Conservation (phyloP, 495 filamentous ascomycete genomes). For the Penicillium argentinense region DNA sequence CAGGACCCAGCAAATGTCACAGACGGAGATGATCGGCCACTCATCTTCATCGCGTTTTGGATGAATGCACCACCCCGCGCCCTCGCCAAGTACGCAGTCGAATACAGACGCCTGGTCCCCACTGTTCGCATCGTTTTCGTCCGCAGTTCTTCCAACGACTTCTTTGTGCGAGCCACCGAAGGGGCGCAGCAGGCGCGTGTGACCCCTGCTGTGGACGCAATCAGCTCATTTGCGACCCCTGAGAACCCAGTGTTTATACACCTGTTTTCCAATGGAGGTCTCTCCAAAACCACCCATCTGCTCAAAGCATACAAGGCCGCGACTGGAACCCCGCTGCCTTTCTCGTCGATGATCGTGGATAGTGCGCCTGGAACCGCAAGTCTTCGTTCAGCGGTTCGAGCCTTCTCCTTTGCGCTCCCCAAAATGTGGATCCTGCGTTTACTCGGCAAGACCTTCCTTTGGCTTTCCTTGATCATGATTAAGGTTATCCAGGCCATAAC, state of each 20-base stretch:
- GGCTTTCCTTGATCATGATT: constrained; percentile 19
- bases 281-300: constrained; percentile 30
- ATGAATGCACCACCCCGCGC: constrained; percentile 43
- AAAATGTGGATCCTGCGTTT: constrained; percentile 31
- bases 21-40: constrained; percentile 8
- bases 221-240: constrained; percentile 22
- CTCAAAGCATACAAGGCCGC: constrained; percentile 32
- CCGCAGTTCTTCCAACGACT: constrained; percentile 36
- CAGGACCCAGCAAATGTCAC: constrained; percentile 20
- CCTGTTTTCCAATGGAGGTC: constrained; percentile 47
- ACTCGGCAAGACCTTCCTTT: constrained; percentile 28
- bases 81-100: constrained; percentile 37
- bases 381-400: constrained; percentile 24
- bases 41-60: constrained; percentile 45
- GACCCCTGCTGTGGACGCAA: constrained; percentile 36
- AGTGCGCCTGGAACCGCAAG: constrained; percentile 43
- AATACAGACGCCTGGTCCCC: constrained; percentile 37
- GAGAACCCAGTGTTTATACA: constrained; percentile 37
- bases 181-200: constrained; percentile 31
- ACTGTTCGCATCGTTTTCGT: constrained; percentile 42
- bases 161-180: constrained; percentile 29
- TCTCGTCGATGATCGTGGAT: constrained; percentile 41
- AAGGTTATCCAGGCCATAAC: constrained; percentile 14
- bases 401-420: constrained; percentile 40
- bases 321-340: constrained; percentile 30